Evolutionary conservation across 2,329 filamentous ascomycete genomes (phyloP).

Genomic region (Raffaelea arxii): DNA sequence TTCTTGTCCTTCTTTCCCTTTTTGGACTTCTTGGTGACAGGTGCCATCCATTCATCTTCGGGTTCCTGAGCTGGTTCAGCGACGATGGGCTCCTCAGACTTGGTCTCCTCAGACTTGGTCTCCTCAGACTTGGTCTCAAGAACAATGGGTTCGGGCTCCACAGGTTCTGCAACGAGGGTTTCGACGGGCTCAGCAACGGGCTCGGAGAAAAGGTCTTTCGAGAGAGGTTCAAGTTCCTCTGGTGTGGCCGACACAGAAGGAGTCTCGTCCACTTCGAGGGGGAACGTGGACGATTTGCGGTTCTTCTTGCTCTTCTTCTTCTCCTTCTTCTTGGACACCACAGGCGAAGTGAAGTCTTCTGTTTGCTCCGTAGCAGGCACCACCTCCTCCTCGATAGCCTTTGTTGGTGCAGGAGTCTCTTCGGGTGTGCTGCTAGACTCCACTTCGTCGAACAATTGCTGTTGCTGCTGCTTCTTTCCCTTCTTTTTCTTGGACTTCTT

Average conservation of each 20-base stretch:
- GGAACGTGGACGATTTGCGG: no score
- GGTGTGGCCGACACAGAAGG: no score
- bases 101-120: neutral
- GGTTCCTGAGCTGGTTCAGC: neutral
- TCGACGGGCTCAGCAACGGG: no score
- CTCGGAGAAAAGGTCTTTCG: no score
- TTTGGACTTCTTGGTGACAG: slow-evolving; percentile 2
- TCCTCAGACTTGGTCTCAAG: neutral
- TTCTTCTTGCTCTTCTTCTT: neutral
- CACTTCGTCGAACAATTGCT: neutral
- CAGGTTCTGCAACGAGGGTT: no score
- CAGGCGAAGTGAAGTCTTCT: neutral
- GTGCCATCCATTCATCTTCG: neutral
- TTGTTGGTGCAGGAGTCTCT: neutral
- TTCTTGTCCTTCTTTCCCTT: slow-evolving; percentile 5
- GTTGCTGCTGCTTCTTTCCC: neutral
- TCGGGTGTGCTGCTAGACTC: neutral
- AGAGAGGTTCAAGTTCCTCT: no score
- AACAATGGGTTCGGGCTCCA: neutral
- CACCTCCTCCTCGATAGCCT: neutral
- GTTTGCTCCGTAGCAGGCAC: neutral
- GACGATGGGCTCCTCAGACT: neutral
- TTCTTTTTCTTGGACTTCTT: neutral
- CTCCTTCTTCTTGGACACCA: neutral
- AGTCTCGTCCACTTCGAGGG: no score